phyloP scores from a whole-genome alignment of 441 rosid genomes.

The Adansonia grandidieri region DNA sequence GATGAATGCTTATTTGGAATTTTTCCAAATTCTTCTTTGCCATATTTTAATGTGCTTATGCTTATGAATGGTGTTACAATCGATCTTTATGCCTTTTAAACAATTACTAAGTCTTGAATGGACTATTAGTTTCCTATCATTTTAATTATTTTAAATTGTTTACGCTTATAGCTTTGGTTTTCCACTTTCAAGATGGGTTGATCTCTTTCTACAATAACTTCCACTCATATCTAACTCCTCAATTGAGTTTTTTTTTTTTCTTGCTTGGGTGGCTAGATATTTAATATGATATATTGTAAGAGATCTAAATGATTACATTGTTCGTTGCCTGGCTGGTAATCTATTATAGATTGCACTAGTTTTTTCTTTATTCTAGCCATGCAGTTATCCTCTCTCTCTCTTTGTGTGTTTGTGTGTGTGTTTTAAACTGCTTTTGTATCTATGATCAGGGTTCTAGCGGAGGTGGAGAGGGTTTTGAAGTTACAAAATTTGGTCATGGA shows the following conservation, averaged over 20 bases:
- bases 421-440: slow-evolving; percentile 22
- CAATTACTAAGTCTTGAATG: background rate
- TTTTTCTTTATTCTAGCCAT: slow-evolving; percentile 14
- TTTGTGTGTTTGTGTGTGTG: background rate
- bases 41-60: background rate
- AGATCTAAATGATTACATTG: background rate
- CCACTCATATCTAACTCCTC: background rate
- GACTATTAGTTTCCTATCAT: background rate
- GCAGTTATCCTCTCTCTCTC: background rate
- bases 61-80: background rate
- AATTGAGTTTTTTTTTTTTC: background rate
- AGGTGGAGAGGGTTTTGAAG: slow-evolving; percentile 98
- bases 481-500: slow-evolving; percentile 97
- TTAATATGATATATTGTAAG: slow-evolving; percentile 7
- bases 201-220: background rate
- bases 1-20: background rate
- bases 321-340: background rate
- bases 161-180: background rate
- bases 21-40: slow-evolving; percentile 11
- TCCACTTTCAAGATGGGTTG: background rate
- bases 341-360: slow-evolving; percentile 10
- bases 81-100: slow-evolving; percentile 5
- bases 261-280: slow-evolving; percentile 5
- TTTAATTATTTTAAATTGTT: background rate
- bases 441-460: slow-evolving; percentile 87